Base-by-base conservation (phyloP, 805 yeast species). In the Kodamaea hsintzibuensis region DNA sequence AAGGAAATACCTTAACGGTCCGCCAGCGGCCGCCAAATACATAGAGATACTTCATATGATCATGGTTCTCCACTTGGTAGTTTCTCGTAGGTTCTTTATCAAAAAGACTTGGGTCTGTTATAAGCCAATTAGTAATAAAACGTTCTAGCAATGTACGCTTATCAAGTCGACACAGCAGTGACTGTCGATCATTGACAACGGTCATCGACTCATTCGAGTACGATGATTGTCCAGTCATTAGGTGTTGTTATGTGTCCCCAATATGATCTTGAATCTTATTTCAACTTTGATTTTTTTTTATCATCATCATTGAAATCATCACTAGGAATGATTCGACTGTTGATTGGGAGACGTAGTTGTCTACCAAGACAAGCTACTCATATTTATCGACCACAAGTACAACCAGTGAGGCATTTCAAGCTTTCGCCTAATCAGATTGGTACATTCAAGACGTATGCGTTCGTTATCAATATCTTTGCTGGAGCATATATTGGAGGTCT, bases 11-110 rank as follows among this genome's bases (percentile, higher is more conserved):
- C 53, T 71, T 76, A 8, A 78, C 63, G 0, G 80, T 70, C 33
- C 85, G 70, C 12, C 85, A 61, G 42, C 91, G 66, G 0, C 96
- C 96, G 12, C 95, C 95, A 48, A 83, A 67, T 3, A 86, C 68
- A 65, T 80, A 88, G 1, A 82, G 57, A 53, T 77, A 75, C 53
- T 74, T 77, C 33, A 51, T 40, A n/a, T 47, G 54, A 2, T 54
- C 48, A 14, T 71, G 71, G 8, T 64, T 58, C 63, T 77, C 78
- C 1, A 67, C 70, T 60, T 80, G 76, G 63, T 81, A 83, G 65
- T 82, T 80, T 53, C 60, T 66, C 40, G 18, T 17, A 3, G 48
- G 54, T 3, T 42, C 22, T 9, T 19, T 33, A 17, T 46, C 49
- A 22, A 49, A 42, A 37, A 57, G 51, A 44, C 48, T 56, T 10